Evolutionary conservation across 371 early-diverging fungal genomes (phyloP).

Genomic region (Parasitella parasitica): DNA sequence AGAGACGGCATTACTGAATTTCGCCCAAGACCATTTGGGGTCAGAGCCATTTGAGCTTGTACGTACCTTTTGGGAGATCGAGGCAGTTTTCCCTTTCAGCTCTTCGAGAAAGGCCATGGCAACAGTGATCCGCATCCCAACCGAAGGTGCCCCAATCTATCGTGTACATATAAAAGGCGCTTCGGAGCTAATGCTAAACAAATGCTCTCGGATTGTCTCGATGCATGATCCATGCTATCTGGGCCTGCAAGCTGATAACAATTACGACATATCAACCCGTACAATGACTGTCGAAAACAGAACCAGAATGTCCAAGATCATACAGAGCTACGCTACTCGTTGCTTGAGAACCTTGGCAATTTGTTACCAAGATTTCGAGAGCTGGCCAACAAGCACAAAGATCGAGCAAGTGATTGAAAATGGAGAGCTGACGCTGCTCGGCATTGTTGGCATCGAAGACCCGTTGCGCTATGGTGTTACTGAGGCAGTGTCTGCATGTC

Average conservation of each 20-base stretch:
- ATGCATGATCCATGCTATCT: constrained; percentile 37
- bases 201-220: constrained; percentile 32
- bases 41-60: constrained; percentile 45
- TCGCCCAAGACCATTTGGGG: constrained; percentile 48
- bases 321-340: constrained; percentile 65
- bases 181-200: constrained; percentile 71
- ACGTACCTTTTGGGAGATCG: constrained; percentile 50
- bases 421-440: constrained; percentile 53
- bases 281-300: constrained; percentile 45
- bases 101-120: constrained; percentile 86
- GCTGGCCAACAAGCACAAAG: constrained; percentile 47
- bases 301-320: constrained; percentile 50
- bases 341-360: constrained; percentile 70
- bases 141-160: constrained; percentile 25
- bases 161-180: constrained; percentile 85
- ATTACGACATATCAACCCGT: constrained; percentile 48
- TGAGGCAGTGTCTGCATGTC: constrained; percentile 65
- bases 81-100: constrained; percentile 77
- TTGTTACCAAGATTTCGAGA: constrained; percentile 69
- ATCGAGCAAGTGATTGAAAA: constrained; percentile 44
- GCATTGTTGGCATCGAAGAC: constrained; percentile 76
- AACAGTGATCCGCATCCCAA: constrained; percentile 63
- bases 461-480: constrained; percentile 70
- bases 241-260: constrained; percentile 8
- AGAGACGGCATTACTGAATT: constrained; percentile 81